Evolutionary conservation across 371 early-diverging fungal species (phyloP), one percentile per base, ranked within the genome.

Genomic region (Mucor irregularis): DNA sequence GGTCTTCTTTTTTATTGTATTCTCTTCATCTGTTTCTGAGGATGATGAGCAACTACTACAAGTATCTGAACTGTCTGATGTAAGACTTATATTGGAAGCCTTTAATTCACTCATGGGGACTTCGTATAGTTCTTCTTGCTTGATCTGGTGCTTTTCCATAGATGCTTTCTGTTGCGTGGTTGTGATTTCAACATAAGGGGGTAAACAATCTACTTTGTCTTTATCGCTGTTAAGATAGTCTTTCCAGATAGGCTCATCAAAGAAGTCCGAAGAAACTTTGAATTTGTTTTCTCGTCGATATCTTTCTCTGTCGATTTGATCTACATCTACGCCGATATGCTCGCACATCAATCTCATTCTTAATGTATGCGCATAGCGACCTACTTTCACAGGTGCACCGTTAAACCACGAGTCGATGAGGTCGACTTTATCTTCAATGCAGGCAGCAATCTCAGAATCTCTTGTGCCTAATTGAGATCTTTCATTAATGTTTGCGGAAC

Each of bases 401-500:
- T 82, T 74, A 83, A 94, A 83, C 13, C 57, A 68, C 0, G 85
- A 80, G 14, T 69, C 67, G 5, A 93, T 69, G 16, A 69, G 64
- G 11, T 83, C 76, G 6, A 13, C 52, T 9, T 80, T 70, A 58
- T 93, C 94, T 55, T 89, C 85, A 29, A 93, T 69, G 26, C 89
- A 62, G 25, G 90, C 81, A 17, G 91, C 90, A 40, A 94, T 82
- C 69, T 96, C 96, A 10, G 93, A 90, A 66, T 96, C 96, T 48
- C 94, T 87, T 56, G 76, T 78, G 7, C 96, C 96, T 25, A 85
- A 62, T 71, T 88, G 84, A 0, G 92, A 91, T 1, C 96, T 86
- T 54, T 74, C 74, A 63, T 96, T 96, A 61, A 95, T 82, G 71
- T 95, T 95, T 35, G 95, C 94, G 4, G 90, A 90, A 14, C 96